Evolutionary conservation across 2,329 filamentous ascomycete species (phyloP).

Genomic region (Phoma herbarum): DNA sequence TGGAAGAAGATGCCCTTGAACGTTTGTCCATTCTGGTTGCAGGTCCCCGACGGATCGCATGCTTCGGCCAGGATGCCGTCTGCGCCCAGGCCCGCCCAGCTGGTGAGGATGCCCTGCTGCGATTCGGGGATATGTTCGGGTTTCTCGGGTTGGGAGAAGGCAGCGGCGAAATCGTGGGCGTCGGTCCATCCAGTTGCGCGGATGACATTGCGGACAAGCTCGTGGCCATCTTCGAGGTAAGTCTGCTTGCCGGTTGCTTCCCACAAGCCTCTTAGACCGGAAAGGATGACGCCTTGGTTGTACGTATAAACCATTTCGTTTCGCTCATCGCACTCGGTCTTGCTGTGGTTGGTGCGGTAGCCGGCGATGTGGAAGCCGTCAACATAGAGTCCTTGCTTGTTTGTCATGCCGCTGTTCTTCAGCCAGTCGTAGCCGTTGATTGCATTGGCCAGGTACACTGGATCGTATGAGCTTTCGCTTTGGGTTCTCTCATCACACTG

Average conservation of each 20-base stretch:
- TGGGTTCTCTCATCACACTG: conserved; percentile 19
- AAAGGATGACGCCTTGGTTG: conserved; percentile 91
- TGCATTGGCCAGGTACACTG: conserved; percentile 75
- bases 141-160: conserved; percentile 5
- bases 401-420: conserved; percentile 79
- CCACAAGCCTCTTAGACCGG: conserved; percentile 82
- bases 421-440: conserved; percentile 85
- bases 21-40: conserved; percentile 84
- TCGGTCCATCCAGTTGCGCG: conserved; percentile 75
- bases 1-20: conserved; percentile 98
- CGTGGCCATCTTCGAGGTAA: conserved; percentile 82
- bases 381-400: conserved; percentile 75
- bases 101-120: conserved; percentile 1
- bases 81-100: conserved; percentile 79
- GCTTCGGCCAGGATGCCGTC: conserved; percentile 83
- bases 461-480: conserved; percentile 56
- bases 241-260: conserved; percentile 74
- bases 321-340: conserved; percentile 77
- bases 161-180: conserved; percentile 36
- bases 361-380: conserved; percentile 89
- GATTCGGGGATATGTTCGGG: conserved; percentile 17
- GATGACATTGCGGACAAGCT: conserved; percentile 77
- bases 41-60: conserved; percentile 78
- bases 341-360: conserved; percentile 64
- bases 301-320: conserved; percentile 95